Percentiles rank a stretch among this genome's conserved stretches.
Conservation (phyloP, 352 stramenopile genomes). For the Phytophthora cactorum region DNA sequence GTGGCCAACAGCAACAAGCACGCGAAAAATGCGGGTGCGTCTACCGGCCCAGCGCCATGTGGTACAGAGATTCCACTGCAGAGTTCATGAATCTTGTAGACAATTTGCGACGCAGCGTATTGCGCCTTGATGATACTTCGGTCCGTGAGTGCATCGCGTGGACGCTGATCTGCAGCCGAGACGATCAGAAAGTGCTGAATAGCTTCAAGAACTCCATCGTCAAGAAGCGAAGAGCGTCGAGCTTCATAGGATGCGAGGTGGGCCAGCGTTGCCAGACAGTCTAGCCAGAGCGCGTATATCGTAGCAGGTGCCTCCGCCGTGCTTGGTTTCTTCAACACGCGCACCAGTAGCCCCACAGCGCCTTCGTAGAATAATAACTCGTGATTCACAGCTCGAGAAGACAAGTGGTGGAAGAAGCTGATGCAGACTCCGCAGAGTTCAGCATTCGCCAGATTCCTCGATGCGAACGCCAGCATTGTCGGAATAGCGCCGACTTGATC, state of each 20-base stretch:
- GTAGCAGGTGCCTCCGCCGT: slow-evolving; percentile 38
- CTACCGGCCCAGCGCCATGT: slow-evolving; percentile 19
- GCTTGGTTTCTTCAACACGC: slow-evolving; percentile 55
- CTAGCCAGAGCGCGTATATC: slow-evolving; percentile 66
- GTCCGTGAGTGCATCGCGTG: slow-evolving; percentile 49
- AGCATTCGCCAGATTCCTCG: slow-evolving; percentile 57
- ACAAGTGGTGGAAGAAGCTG: slow-evolving; percentile 75
- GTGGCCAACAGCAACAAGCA: slow-evolving; percentile 69
- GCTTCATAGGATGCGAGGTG: slow-evolving; percentile 58
- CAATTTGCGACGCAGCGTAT: slow-evolving; percentile 57
- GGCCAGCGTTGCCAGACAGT: slow-evolving; percentile 55
- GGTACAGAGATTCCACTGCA: slow-evolving; percentile 37
- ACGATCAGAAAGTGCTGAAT: slow-evolving; percentile 67
- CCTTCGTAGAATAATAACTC: slow-evolving; percentile 71
- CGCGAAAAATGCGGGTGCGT: slow-evolving; percentile 59
- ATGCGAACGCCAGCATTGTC: slow-evolving; percentile 70
- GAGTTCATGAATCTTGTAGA: slow-evolving; percentile 67
- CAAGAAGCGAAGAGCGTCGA: slow-evolving; percentile 51
- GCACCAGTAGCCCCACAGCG: slow-evolving; percentile 59
- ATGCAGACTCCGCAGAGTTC: slow-evolving; percentile 76
- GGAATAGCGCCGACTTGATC: slow-evolving; percentile 59
- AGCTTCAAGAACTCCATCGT: slow-evolving; percentile 67
- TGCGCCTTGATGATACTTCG: slow-evolving; percentile 58
- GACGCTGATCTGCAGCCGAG: slow-evolving; percentile 42
- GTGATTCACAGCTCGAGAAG: slow-evolving; percentile 68